Percentiles rank a stretch among this genome's conserved stretches.
These are phyloP conservation scores for Apiotrichum domesticum DNA, from an alignment of 1,284 basidiomycete species.

Conservation along the genomic window DNA sequence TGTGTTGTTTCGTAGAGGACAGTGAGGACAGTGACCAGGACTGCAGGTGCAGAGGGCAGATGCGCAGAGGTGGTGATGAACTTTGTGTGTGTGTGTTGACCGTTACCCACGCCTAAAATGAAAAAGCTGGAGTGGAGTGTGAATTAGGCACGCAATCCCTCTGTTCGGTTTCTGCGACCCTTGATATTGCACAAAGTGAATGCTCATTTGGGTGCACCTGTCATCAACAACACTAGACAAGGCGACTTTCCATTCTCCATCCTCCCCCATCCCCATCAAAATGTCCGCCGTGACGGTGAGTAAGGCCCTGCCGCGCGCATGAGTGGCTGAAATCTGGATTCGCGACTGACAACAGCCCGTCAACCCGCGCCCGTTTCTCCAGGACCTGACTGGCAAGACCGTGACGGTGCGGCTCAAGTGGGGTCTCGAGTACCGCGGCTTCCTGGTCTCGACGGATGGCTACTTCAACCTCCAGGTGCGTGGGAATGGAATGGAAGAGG, in stretches of 20 bases:
- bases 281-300: conserved; percentile 31
- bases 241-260: neutral
- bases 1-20: no score
- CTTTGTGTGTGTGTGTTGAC: no score
- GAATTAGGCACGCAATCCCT: no score
- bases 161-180: no score
- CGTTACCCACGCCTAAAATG: no score
- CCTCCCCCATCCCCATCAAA: conserved; percentile 1
- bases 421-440: conserved; percentile 99
- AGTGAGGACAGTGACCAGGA: no score
- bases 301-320: neutral
- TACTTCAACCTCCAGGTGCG: conserved; percentile 98
- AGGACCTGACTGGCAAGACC: conserved; percentile 95
- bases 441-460: conserved; percentile 94
- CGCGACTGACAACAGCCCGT: conserved; percentile 56
- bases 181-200: no score
- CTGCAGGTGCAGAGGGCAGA: no score
- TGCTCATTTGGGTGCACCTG: no score
- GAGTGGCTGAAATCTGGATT: neutral
- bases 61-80: no score
- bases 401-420: conserved; percentile 95
- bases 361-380: conserved; percentile 98
- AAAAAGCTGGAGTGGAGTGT: no score
- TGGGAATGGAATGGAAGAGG: neutral
- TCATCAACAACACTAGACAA: no score